A percentile compares a stretch with the other conserved stretches of the same genome.
phyloP scores from a whole-genome alignment of 2,329 filamentous ascomycete species.

The Blumeria hordei region DNA sequence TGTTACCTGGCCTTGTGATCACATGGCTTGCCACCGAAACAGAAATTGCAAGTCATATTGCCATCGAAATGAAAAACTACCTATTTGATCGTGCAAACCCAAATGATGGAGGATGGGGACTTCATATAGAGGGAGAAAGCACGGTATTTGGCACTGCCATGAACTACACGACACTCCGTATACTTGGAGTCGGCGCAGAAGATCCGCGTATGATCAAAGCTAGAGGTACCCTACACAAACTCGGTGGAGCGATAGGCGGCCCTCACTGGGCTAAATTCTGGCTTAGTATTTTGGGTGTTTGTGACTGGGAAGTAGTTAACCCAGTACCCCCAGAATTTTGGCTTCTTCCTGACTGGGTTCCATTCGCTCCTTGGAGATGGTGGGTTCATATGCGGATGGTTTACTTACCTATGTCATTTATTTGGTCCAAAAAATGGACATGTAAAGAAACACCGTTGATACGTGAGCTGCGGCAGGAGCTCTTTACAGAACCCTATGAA shows the following conservation, averaged over 20 bases:
- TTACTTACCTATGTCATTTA: conserved; percentile 75
- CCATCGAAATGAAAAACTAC: conserved; percentile 80
- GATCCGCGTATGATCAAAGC: conserved; percentile 72
- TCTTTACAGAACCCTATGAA: conserved; percentile 58
- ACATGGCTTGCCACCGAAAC: conserved; percentile 78
- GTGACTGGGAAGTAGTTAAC: conserved; percentile 80
- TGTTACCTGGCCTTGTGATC: conserved; percentile 65
- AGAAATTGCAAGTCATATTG: conserved; percentile 54
- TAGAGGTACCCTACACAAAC: conserved; percentile 51
- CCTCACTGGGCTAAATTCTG: conserved; percentile 98
- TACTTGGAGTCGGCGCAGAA: conserved; percentile 64
- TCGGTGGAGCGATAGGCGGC: conserved; percentile 53
- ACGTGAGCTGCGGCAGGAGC: conserved; percentile 48
- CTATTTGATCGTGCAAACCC: conserved; percentile 65
- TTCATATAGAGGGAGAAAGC: conserved; percentile 86
- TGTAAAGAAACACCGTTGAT: conserved; percentile 55
- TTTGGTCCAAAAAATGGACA: conserved; percentile 65
- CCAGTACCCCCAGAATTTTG: conserved; percentile 84
- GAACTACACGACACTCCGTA: conserved; percentile 62
- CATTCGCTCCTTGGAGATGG: conserved; percentile 80
- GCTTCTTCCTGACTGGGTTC: conserved; percentile 78
- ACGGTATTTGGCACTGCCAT: conserved; percentile 74
- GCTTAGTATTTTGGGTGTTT: conserved; percentile 63
- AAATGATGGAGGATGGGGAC: conserved; percentile 84
- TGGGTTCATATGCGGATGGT: conserved; percentile 98